Evolutionary conservation across 805 yeast genomes (phyloP), one percentile per base, ranked within the genome.

Genomic region (Kodamaea restingae): DNA sequence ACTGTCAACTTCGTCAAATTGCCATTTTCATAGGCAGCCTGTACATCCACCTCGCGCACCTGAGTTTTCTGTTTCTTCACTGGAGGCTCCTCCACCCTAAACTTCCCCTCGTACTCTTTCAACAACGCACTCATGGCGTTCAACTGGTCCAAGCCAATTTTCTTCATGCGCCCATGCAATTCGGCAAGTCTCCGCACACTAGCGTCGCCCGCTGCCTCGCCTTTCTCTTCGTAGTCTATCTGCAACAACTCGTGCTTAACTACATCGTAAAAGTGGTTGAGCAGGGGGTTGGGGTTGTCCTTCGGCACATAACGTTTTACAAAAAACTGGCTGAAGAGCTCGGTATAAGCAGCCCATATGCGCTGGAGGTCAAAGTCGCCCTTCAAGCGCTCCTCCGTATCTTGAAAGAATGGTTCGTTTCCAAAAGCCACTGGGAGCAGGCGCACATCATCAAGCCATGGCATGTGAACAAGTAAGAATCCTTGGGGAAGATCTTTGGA

Each of bases 371-470:
- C 41, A 20, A 59, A 59, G 17, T 27, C 12, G 31, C 5, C 17
- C 9, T 12, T 5, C 31, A 27, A 27, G 1, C 55, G 47, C 18
- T 55, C 43, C 9, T 39, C 36, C 3, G 43, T 27, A 9, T 43
- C 36, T 31, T 43, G 41, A 18, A 34, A 28, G 18, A 38, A 41
- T 27, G 28, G 33, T 35, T 40, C 46, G 27, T 42, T 38, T 18
- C 56, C 31, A 34, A 52, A 44, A 37, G 57, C 44, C 15, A 59
- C 60, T 0, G 97, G 96, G 3, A 78, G 57, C 24, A 74, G 69
- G 37, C 97, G 67, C 3, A 88, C 59, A 54, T 87, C 91, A 48
- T 88, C 95, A 11, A 76, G 60, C 67, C 75, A 84, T 1, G 98
- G 96, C 15, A 85, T 49, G 21, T 72, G 69, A 7, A 84, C 70